A percentile compares a stretch with the other conserved stretches of the same genome.
Conservation (phyloP, 208 protist genomes). For the Crithidia sp. region DNA sequence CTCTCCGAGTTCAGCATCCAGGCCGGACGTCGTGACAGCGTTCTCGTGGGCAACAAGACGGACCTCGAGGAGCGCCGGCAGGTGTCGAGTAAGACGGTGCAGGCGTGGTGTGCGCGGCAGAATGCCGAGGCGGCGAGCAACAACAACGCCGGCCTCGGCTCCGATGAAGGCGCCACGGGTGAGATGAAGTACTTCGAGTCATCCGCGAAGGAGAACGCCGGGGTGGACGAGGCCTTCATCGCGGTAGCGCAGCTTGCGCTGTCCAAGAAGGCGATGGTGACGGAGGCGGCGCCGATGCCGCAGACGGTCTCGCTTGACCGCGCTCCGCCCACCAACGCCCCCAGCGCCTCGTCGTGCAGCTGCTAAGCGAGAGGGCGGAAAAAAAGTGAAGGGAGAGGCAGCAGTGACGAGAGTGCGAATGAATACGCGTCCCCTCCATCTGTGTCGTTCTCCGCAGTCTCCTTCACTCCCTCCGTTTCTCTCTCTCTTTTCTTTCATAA, state of each 20-base stretch:
- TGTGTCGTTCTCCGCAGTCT: background rate
- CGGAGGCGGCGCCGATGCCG: slow-evolving; percentile 60
- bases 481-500: background rate
- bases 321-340: slow-evolving; percentile 22
- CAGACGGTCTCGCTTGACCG: slow-evolving; percentile 76
- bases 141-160: slow-evolving; percentile 20
- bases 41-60: slow-evolving; percentile 99
- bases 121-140: slow-evolving; percentile 48
- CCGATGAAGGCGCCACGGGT: slow-evolving; percentile 7
- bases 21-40: slow-evolving; percentile 96
- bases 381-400: slow-evolving; percentile 6
- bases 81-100: slow-evolving; percentile 92
- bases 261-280: slow-evolving; percentile 66
- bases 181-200: slow-evolving; percentile 98
- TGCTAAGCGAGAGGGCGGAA: slow-evolving; percentile 18
- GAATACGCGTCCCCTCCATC: too few species aligned
- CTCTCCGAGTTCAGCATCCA: slow-evolving; percentile 98
- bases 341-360: slow-evolving; percentile 33
- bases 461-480: background rate
- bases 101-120: slow-evolving; percentile 96
- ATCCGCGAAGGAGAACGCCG: slow-evolving; percentile 97
- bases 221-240: slow-evolving; percentile 98
- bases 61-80: slow-evolving; percentile 96
- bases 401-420: background rate
- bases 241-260: slow-evolving; percentile 77